These are phyloP conservation scores for Scutellaria minor DNA, from an alignment of 257 asterid species.

Conservation along the genomic window DNA sequence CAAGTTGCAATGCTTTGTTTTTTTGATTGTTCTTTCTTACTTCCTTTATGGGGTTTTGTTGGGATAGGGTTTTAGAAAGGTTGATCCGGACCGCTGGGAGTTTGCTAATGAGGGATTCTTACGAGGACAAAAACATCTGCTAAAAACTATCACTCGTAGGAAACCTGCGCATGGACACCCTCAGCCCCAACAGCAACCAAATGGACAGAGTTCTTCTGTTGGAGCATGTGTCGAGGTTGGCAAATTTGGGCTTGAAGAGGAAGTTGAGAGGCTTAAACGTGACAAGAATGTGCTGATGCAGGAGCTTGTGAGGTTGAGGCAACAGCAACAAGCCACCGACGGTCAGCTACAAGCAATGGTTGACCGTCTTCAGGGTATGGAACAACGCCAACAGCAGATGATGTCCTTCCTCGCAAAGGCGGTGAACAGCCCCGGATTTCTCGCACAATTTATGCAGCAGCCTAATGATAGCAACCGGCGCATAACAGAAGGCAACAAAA, in stretches of 20 bases:
- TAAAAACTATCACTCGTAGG: slow-evolving; percentile 72
- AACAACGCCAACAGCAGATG: slow-evolving; percentile 96
- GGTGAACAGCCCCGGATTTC: slow-evolving; percentile 90
- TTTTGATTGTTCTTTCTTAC: slow-evolving; percentile 9
- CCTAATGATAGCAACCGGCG: slow-evolving; percentile 69
- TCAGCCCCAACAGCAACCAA: slow-evolving; percentile 69
- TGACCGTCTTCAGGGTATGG: slow-evolving; percentile 96
- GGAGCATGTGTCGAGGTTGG: slow-evolving; percentile 95
- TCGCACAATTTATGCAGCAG: slow-evolving; percentile 86
- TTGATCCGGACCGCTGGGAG: slow-evolving; percentile 96
- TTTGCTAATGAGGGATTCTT: slow-evolving; percentile 92
- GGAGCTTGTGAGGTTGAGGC: slow-evolving; percentile 89
- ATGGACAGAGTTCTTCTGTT: slow-evolving; percentile 59
- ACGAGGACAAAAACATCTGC: slow-evolving; percentile 89
- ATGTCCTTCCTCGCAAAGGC: slow-evolving; percentile 98
- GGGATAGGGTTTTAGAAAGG: slow-evolving; percentile 81
- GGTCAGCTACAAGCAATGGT: slow-evolving; percentile 79
- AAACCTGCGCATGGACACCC: slow-evolving; percentile 82
- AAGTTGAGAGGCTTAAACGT: slow-evolving; percentile 87
- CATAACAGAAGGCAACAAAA: slow-evolving; percentile 76
- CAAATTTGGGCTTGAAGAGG: slow-evolving; percentile 92
- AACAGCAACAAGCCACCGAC: slow-evolving; percentile 91
- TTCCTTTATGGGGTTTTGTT: slow-evolving; percentile 17
- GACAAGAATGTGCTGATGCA: slow-evolving; percentile 95
- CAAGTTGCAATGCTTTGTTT: not conserved